Percentiles rank a stretch among this genome's conserved stretches.
Conservation (phyloP, 2,329 filamentous ascomycete species). For the Venturia effusa region DNA sequence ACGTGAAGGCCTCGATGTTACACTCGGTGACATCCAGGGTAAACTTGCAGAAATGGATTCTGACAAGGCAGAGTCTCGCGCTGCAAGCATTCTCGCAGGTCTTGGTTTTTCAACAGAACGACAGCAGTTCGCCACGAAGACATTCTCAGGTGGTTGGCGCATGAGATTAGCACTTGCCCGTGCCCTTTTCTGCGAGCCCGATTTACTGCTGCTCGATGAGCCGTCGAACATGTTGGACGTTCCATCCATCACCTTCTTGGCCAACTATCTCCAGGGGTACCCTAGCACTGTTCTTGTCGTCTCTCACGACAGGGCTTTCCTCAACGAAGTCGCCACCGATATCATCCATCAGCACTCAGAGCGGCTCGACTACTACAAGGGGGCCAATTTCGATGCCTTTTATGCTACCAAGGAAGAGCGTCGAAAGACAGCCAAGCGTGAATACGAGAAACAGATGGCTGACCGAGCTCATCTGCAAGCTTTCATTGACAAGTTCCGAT, state of each 20-base stretch:
- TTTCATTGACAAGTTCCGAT: slow-evolving; percentile 99
- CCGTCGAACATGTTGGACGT: slow-evolving; percentile 99
- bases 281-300: slow-evolving; percentile 93
- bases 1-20: slow-evolving; percentile 80
- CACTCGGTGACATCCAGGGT: slow-evolving; percentile 78
- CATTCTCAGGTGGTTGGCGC: slow-evolving; percentile 98
- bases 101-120: slow-evolving; percentile 90
- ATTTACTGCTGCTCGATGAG: slow-evolving; percentile 92
- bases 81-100: slow-evolving; percentile 91
- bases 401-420: slow-evolving; percentile 96
- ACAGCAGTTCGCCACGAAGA: slow-evolving; percentile 88
- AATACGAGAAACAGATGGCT: slow-evolving; percentile 98
- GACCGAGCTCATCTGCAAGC: slow-evolving; percentile 87
- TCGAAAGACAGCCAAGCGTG: slow-evolving; percentile 88
- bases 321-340: slow-evolving; percentile 98
- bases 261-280: slow-evolving; percentile 87
- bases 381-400: slow-evolving; percentile 89
- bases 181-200: slow-evolving; percentile 95
- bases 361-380: slow-evolving; percentile 95
- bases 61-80: slow-evolving; percentile 91
- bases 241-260: slow-evolving; percentile 96
- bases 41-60: slow-evolving; percentile 98
- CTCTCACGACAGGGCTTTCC: slow-evolving; percentile 96
- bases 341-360: slow-evolving; percentile 98
- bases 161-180: slow-evolving; percentile 93